Conservation (phyloP, 1,139 yeast genomes). For the Saccharomyces hybrid region DNA sequence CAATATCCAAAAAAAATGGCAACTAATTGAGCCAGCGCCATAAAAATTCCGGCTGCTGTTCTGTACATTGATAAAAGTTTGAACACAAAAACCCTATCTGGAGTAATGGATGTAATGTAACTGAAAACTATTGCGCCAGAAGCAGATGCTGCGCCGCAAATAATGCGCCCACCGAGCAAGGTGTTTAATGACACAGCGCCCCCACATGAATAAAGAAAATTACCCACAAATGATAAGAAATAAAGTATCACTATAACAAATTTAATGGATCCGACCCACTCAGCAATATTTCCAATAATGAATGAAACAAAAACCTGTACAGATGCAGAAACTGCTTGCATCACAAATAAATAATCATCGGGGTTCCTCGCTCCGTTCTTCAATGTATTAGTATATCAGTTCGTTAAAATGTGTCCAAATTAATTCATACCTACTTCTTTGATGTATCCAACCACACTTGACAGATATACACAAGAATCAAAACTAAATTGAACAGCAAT, state of each 20-base stretch:
- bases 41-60: conserved; percentile 7
- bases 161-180: conserved; percentile 8
- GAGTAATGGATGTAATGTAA: conserved; percentile 6
- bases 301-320: conserved; percentile 6
- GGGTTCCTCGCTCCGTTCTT: not conserved
- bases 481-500: conserved; percentile 8
- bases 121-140: conserved; percentile 8
- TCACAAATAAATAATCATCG: conserved; percentile 1
- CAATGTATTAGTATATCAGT: not conserved
- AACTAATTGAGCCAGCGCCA: conserved; percentile 8
- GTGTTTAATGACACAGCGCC: conserved; percentile 6
- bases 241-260: conserved; percentile 6
- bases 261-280: conserved; percentile 6
- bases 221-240: conserved; percentile 8
- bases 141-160: conserved; percentile 7
- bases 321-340: conserved; percentile 8
- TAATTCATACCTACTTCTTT: conserved; percentile 1
- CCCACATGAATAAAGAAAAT: conserved; percentile 7
- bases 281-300: conserved; percentile 7
- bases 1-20: conserved; percentile 7
- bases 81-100: conserved; percentile 4
- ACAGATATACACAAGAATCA: conserved; percentile 8
- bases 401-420: not conserved
- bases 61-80: conserved; percentile 7
- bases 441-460: conserved; percentile 7